phyloP scores from a whole-genome alignment of 192 early-diverging fungal species.

The Backusella macrospora region DNA sequence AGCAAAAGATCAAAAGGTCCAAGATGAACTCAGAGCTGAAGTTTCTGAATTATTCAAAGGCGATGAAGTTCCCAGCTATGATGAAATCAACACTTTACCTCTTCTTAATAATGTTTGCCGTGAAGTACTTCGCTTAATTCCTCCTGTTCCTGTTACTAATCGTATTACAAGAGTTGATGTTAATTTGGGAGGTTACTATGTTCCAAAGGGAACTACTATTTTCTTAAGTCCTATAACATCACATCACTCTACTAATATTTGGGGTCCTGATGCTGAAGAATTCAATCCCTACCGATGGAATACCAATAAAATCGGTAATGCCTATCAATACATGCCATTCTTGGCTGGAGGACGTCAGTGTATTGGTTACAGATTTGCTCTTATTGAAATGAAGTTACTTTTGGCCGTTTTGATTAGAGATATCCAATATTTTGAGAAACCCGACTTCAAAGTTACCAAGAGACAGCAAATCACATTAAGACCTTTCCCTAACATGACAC shows the following conservation, averaged over 20 bases:
- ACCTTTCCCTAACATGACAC: slow-evolving; percentile 48
- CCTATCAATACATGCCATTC: slow-evolving; percentile 53
- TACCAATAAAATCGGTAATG: slow-evolving; percentile 35
- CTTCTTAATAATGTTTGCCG: slow-evolving; percentile 56
- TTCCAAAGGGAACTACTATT: slow-evolving; percentile 52
- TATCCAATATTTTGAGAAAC: slow-evolving; percentile 44
- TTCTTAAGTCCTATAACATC: slow-evolving; percentile 44
- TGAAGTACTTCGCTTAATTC: slow-evolving; percentile 53
- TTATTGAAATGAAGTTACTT: slow-evolving; percentile 60
- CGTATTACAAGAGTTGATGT: slow-evolving; percentile 45
- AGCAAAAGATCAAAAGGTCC: slow-evolving; percentile 46
- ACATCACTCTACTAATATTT: slow-evolving; percentile 47
- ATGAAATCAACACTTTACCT: slow-evolving; percentile 50
- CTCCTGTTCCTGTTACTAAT: slow-evolving; percentile 53
- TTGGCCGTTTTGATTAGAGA: slow-evolving; percentile 47
- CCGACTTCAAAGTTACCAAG: slow-evolving; percentile 49
- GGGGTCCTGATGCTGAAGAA: slow-evolving; percentile 52
- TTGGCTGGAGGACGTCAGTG: slow-evolving; percentile 56
- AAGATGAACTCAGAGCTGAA: slow-evolving; percentile 51
- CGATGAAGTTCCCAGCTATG: slow-evolving; percentile 44
- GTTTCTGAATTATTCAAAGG: slow-evolving; percentile 42
- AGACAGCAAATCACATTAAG: slow-evolving; percentile 47
- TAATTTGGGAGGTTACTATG: slow-evolving; percentile 42
- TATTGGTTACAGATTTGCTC: slow-evolving; percentile 59
- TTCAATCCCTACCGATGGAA: slow-evolving; percentile 60